phyloP scores from a whole-genome alignment of 2,329 filamentous ascomycete species.

The Fusarium torulosum region DNA sequence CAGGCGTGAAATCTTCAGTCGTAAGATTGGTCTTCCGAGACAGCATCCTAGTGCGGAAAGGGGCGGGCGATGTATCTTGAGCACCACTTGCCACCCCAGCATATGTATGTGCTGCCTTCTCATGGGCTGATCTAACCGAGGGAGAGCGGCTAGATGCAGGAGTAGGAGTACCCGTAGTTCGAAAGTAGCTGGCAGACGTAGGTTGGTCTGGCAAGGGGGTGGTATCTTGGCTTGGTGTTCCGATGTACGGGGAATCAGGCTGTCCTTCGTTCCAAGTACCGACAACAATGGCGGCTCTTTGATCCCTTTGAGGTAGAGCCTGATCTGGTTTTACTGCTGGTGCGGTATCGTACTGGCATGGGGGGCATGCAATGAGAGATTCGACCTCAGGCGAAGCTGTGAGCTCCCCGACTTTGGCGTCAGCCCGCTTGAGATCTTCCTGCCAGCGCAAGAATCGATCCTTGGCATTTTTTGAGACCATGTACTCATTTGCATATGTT shows the following conservation, averaged over 20 bases:
- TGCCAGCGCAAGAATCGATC: constrained; percentile 86
- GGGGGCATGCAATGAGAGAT: constrained; percentile 40
- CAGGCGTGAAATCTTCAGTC: constrained; percentile 14
- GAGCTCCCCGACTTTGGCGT: constrained; percentile 57
- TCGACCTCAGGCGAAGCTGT: constrained; percentile 34
- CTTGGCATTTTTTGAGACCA: constrained; percentile 83
- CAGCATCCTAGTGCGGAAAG: constrained; percentile 16
- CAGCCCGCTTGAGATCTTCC: constrained; percentile 75
- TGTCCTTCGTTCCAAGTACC: constrained; percentile 75
- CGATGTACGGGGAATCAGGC: constrained; percentile 65
- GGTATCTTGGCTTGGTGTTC: constrained; percentile 47
- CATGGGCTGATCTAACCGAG: constrained; percentile 22
- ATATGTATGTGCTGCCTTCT: constrained; percentile 35
- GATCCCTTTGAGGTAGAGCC: constrained; percentile 56
- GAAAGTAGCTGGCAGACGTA: constrained; percentile 36
- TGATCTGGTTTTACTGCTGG: constrained; percentile 46
- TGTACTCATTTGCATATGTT: constrained; percentile 77
- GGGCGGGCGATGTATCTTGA: constrained; percentile 16
- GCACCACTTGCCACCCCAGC: constrained; percentile 27
- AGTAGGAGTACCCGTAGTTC: constrained; percentile 24
- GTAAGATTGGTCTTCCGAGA: constrained; percentile 21
- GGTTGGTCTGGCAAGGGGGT: constrained; percentile 33
- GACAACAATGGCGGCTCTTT: constrained; percentile 66
- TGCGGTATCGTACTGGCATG: constrained; percentile 53
- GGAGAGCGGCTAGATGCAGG: constrained; percentile 19